phyloP scores from a whole-genome alignment of 2,329 filamentous ascomycete genomes.

The Colletotrichum camelliae region DNA sequence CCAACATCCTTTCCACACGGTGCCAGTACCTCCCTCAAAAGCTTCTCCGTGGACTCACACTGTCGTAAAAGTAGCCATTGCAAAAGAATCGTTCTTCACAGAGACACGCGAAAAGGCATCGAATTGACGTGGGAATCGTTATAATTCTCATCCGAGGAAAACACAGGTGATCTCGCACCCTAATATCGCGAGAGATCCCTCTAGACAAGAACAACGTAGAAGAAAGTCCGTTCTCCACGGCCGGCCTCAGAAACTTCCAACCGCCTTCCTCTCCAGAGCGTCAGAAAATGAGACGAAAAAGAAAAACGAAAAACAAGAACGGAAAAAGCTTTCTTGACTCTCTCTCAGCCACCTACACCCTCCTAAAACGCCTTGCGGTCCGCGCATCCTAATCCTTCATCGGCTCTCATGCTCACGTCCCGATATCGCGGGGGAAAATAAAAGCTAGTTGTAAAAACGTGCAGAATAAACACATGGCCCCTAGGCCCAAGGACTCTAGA shows the following conservation, averaged over 20 bases:
- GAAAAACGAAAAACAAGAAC: not conserved
- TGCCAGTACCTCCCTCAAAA: not conserved
- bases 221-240: not conserved
- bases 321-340: not conserved
- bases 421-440: not conserved
- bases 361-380: slow-evolving; percentile 12
- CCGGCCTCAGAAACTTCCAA: not conserved
- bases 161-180: not conserved
- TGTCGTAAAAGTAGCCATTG: too few species aligned
- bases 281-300: not conserved
- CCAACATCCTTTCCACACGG: rapidly evolving
- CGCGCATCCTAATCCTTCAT: not conserved
- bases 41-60: not conserved
- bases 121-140: not conserved
- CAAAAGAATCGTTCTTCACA: not conserved
- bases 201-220: not conserved
- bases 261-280: not conserved
- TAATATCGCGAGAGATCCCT: not conserved
- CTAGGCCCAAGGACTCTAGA: not conserved
- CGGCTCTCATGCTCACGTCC: not conserved
- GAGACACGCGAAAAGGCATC: not conserved
- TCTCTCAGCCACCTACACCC: not conserved
- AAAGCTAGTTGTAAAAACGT: not conserved
- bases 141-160: not conserved
- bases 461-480: not conserved